Evolutionary conservation across 768 basidiomycete species (phyloP).

Genomic region (Agrocybe pediades): DNA sequence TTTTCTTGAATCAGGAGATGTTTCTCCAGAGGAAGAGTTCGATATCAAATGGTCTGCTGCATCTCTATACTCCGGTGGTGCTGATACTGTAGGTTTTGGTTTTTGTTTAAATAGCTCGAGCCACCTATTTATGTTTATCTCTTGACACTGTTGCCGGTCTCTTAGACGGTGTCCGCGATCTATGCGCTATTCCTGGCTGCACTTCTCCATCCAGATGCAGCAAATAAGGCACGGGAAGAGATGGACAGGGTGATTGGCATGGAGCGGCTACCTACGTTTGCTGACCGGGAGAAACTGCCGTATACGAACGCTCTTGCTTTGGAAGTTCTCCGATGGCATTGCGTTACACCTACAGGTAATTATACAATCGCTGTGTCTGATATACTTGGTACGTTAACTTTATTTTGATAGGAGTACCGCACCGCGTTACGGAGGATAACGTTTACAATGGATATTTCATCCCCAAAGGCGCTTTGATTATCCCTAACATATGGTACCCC

Average conservation of each 20-base stretch:
- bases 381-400: neutral
- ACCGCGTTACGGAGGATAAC: constrained; percentile 57
- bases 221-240: constrained; percentile 42
- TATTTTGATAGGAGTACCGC: constrained; percentile 43
- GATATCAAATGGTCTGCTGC: constrained; percentile 47
- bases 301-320: constrained; percentile 40
- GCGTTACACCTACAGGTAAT: constrained; percentile 33
- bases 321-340: constrained; percentile 39
- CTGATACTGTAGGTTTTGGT: constrained; percentile 35
- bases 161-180: constrained; percentile 39
- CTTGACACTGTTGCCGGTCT: neutral
- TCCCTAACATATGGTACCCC: constrained; percentile 50
- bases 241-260: constrained; percentile 42
- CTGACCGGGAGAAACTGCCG: constrained; percentile 40
- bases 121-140: neutral
- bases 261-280: constrained; percentile 39
- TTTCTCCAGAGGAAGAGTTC: constrained; percentile 32
- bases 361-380: neutral
- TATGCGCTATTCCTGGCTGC: constrained; percentile 43
- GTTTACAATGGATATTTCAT: constrained; percentile 62
- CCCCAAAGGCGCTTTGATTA: constrained; percentile 55
- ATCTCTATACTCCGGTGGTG: constrained; percentile 49
- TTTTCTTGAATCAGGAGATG: constrained; percentile 29
- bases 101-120: neutral
- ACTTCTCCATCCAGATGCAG: constrained; percentile 37